Evolutionary conservation across 1,284 basidiomycete species (phyloP).

Genomic region (Leccinum fallax): DNA sequence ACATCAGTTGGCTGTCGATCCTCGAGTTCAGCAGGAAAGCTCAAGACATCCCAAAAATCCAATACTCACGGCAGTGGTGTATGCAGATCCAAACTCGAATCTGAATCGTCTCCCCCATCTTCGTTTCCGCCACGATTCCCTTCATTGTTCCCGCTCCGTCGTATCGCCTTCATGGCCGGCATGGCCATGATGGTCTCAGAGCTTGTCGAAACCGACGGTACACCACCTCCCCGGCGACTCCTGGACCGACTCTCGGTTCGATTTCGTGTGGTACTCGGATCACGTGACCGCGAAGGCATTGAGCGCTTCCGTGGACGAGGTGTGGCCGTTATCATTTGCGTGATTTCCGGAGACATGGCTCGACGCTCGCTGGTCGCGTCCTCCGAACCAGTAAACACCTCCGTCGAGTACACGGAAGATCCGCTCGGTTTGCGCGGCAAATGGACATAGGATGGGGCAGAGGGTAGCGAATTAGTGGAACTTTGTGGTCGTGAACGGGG

Average conservation of each 20-base stretch:
- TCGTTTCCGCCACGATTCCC: slow-evolving; percentile 9
- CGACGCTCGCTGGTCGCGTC: slow-evolving; percentile 11
- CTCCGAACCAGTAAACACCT: slow-evolving; percentile 14
- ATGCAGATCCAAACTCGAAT: slow-evolving; percentile 75
- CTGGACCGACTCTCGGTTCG: slow-evolving; percentile 15
- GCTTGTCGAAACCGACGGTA: slow-evolving; percentile 13
- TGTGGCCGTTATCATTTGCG: slow-evolving; percentile 34
- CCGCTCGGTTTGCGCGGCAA: slow-evolving; percentile 26
- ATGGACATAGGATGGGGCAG: slow-evolving; percentile 24
- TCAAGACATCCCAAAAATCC: neutral
- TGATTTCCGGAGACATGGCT: slow-evolving; percentile 34
- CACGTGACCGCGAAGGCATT: slow-evolving; percentile 25
- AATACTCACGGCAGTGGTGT: slow-evolving; percentile 73
- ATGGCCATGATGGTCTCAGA: slow-evolving; percentile 1
- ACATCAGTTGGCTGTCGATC: slow-evolving; percentile 62
- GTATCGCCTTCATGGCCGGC: neutral
- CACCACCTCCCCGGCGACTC: slow-evolving; percentile 11
- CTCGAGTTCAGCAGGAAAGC: neutral
- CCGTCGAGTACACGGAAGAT: slow-evolving; percentile 14
- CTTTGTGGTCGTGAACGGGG: slow-evolving; percentile 19
- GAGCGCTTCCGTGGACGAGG: slow-evolving; percentile 34
- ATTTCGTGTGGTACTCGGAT: slow-evolving; percentile 15
- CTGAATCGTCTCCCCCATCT: slow-evolving; percentile 42
- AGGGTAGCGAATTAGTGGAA: slow-evolving; percentile 1
- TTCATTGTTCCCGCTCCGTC: slow-evolving; percentile 4